Conservation (phyloP, 768 basidiomycete species). For the Mrakia frigida region DNA sequence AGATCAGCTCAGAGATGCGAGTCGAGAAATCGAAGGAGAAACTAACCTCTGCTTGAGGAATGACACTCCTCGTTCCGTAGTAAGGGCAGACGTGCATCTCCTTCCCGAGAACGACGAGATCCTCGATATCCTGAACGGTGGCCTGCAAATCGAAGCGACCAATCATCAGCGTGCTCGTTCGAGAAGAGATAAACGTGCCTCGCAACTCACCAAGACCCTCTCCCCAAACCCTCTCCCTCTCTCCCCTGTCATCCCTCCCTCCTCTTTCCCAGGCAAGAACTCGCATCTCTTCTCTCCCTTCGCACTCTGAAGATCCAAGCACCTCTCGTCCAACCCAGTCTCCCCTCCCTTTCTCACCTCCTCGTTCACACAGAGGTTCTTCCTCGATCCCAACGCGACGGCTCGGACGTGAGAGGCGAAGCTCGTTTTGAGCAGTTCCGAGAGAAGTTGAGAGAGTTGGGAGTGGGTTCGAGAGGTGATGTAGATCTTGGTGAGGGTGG, state of each 20-base stretch:
- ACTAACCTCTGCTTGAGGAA: slow-evolving; percentile 80
- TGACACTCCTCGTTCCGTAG: slow-evolving; percentile 81
- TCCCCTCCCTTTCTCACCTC: slow-evolving; percentile 54
- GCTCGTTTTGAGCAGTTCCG: slow-evolving; percentile 70
- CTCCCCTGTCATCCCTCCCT: slow-evolving; percentile 40
- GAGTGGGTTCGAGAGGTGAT: slow-evolving; percentile 96
- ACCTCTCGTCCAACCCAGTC: slow-evolving; percentile 76
- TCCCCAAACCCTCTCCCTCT: slow-evolving; percentile 71
- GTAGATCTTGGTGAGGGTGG: slow-evolving; percentile 53
- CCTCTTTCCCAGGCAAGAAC: slow-evolving; percentile 64
- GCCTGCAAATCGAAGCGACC: slow-evolving; percentile 52
- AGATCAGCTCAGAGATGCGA: not conserved
- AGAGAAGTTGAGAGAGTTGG: slow-evolving; percentile 82
- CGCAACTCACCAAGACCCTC: slow-evolving; percentile 63
- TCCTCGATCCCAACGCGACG: slow-evolving; percentile 83
- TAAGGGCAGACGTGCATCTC: slow-evolving; percentile 76
- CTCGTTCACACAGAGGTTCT: slow-evolving; percentile 89
- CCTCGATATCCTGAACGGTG: slow-evolving; percentile 87
- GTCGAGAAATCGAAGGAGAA: not conserved
- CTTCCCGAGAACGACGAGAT: slow-evolving; percentile 69
- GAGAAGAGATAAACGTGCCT: not conserved
- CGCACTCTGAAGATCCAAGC: slow-evolving; percentile 64
- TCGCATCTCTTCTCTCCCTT: slow-evolving; percentile 62
- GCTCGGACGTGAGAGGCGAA: slow-evolving; percentile 53
- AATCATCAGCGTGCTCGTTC: not conserved